Evolutionary conservation across 371 early-diverging fungal genomes (phyloP).

Genomic region (Mortierella sp.): DNA sequence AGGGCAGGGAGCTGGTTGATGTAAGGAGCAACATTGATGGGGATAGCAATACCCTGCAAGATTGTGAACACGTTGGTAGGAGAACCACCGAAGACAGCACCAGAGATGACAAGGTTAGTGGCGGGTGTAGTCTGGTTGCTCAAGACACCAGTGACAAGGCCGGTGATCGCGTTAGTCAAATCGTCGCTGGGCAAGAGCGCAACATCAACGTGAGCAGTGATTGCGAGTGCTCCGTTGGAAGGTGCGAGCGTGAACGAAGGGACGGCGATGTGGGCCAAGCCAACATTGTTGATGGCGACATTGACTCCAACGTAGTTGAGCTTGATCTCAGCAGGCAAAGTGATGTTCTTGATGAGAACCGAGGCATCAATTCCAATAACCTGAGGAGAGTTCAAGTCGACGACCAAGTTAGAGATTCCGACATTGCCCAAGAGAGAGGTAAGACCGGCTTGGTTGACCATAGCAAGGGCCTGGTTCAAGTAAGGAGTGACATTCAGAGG

Average conservation of each 20-base stretch:
- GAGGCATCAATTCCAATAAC: slow-evolving; percentile 46
- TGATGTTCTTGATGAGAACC: slow-evolving; percentile 36
- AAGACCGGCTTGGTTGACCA: too few relatives aligned
- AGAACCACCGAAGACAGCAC: slow-evolving; percentile 37
- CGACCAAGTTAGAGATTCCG: too few relatives aligned
- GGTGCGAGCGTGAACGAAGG: slow-evolving; percentile 43
- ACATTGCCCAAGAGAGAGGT: too few relatives aligned
- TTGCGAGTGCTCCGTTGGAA: slow-evolving; percentile 25
- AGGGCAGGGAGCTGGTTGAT: slow-evolving; percentile 30
- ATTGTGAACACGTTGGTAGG: slow-evolving; percentile 31
- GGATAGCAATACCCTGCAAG: slow-evolving; percentile 37
- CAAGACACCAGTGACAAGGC: slow-evolving; percentile 27
- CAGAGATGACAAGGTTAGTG: slow-evolving; percentile 37
- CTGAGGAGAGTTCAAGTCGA: slow-evolving; percentile 50
- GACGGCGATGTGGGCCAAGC: slow-evolving; percentile 38
- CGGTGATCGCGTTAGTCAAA: slow-evolving; percentile 22
- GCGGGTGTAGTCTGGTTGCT: slow-evolving; percentile 31
- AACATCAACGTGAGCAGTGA: slow-evolving; percentile 39
- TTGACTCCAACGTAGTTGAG: slow-evolving; percentile 51
- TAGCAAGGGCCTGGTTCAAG: slow-evolving; percentile 33
- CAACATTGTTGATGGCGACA: slow-evolving; percentile 29
- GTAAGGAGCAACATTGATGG: slow-evolving; percentile 31
- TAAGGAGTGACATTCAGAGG: slow-evolving; percentile 34
- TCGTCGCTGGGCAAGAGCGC: slow-evolving; percentile 27
- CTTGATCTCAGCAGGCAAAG: slow-evolving; percentile 48